Conservation (phyloP, 2,329 filamentous ascomycete species). For the Penicillium sp. region DNA sequence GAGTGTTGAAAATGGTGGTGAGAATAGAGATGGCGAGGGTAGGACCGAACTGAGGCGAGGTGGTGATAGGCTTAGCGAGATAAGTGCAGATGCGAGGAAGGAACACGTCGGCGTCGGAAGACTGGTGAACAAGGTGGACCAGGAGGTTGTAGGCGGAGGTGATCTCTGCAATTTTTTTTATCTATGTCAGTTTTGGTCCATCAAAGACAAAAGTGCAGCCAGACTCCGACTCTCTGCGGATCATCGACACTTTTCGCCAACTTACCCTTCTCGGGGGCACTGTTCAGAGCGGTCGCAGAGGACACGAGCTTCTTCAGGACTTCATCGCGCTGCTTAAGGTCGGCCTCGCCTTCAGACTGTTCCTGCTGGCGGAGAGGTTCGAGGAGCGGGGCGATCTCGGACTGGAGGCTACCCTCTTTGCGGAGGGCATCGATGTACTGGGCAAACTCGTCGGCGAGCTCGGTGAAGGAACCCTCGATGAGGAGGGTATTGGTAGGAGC, state of each 20-base stretch:
- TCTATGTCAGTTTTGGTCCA: slow-evolving; percentile 12
- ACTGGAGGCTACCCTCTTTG: slow-evolving; percentile 51
- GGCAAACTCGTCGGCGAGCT: slow-evolving; percentile 88
- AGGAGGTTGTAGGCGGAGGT: slow-evolving; percentile 94
- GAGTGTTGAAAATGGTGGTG: slow-evolving; percentile 92
- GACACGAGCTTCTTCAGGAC: slow-evolving; percentile 81
- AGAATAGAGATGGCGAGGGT: slow-evolving; percentile 82
- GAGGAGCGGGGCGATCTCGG: slow-evolving; percentile 63
- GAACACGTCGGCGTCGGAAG: slow-evolving; percentile 73
- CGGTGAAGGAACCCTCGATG: slow-evolving; percentile 86
- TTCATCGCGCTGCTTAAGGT: slow-evolving; percentile 61
- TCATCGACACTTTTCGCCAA: slow-evolving; percentile 9
- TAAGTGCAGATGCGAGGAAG: slow-evolving; percentile 82
- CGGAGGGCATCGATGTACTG: slow-evolving; percentile 81
- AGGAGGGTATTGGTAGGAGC: slow-evolving; percentile 55
- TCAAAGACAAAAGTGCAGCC: slow-evolving; percentile 5
- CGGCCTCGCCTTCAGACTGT: slow-evolving; percentile 47
- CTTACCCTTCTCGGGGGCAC: slow-evolving; percentile 74
- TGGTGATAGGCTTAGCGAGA: slow-evolving; percentile 75
- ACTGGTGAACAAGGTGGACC: slow-evolving; percentile 82
- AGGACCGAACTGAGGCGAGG: slow-evolving; percentile 74
- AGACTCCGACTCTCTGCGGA: slow-evolving; percentile 9
- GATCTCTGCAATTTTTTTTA: slow-evolving; percentile 58
- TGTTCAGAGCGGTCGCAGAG: slow-evolving; percentile 67
- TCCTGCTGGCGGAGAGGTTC: slow-evolving; percentile 47